Evolutionary conservation across 2,329 filamentous ascomycete genomes (phyloP).

Genomic region (Colletotrichum magnum): DNA sequence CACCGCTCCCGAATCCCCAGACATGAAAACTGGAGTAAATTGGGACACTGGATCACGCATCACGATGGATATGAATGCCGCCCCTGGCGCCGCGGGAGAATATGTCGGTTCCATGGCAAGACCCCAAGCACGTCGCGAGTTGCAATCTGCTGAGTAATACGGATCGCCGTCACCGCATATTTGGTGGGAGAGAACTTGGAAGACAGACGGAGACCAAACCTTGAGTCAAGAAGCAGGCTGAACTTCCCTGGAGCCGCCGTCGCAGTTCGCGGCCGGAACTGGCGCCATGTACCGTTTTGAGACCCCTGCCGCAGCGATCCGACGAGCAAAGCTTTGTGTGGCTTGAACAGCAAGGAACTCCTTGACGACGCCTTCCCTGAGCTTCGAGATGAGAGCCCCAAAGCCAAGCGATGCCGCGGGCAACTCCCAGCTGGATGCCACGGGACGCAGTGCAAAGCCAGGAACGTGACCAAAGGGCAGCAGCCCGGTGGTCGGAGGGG

Average conservation of each 20-base stretch:
- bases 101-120: background rate
- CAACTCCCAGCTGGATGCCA: slow-evolving; percentile 18
- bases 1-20: background rate
- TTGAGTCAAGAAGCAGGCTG: slow-evolving; percentile 13
- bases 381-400: slow-evolving; percentile 17
- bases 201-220: background rate
- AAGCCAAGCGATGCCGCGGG: slow-evolving; percentile 28
- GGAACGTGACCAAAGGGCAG: slow-evolving; percentile 26
- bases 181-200: background rate
- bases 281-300: slow-evolving; percentile 22
- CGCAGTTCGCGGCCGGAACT: slow-evolving; percentile 15
- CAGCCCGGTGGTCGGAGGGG: slow-evolving; percentile 29
- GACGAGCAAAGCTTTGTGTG: slow-evolving; percentile 10
- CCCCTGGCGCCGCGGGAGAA: background rate
- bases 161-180: background rate
- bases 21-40: slow-evolving; percentile 11
- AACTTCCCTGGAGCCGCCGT: background rate
- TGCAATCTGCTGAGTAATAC: slow-evolving; percentile 5
- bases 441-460: slow-evolving; percentile 9
- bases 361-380: slow-evolving; percentile 25
- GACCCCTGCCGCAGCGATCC: slow-evolving; percentile 20
- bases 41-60: slow-evolving; percentile 18
- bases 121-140: background rate
- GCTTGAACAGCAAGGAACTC: slow-evolving; percentile 25
- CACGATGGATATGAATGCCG: slow-evolving; percentile 17